These are phyloP conservation scores for Nicotiana benthamiana DNA, from an alignment of 257 asterid genomes.

Conservation along the genomic window DNA sequence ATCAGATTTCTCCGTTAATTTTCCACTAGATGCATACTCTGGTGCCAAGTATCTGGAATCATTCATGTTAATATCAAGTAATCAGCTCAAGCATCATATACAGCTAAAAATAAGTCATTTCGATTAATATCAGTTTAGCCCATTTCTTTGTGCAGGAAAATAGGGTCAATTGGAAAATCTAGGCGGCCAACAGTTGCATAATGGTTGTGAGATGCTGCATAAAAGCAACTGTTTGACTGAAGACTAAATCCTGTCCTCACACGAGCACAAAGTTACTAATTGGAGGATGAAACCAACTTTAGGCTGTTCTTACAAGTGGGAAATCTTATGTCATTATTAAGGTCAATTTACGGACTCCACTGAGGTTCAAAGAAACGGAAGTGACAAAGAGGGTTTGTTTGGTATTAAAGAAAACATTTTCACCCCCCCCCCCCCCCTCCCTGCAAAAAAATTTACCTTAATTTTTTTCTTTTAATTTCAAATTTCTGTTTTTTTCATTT, in stretches of 20 bases:
- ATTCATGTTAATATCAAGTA: slow-evolving; percentile 15
- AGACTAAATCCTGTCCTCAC: not conserved
- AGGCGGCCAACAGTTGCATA: not conserved
- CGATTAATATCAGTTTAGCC: not conserved
- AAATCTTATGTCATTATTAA: not conserved
- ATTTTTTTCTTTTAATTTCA: too few species aligned
- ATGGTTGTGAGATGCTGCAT: not conserved
- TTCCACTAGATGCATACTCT: slow-evolving; percentile 83
- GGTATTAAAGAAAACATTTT: too few species aligned
- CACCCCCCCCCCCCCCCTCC: too few species aligned
- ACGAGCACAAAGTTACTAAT: not conserved
- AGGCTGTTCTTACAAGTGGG: not conserved
- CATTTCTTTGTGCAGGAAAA: not conserved
- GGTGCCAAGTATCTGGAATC: slow-evolving; percentile 79
- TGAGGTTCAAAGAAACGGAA: not conserved
- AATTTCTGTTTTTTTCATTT: too few species aligned
- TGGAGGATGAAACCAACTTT: not conserved
- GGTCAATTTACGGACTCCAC: not conserved
- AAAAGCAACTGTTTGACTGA: not conserved
- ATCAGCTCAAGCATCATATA: not conserved
- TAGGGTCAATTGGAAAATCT: not conserved
- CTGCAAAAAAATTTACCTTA: too few species aligned
- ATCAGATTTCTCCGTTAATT: slow-evolving; percentile 81
- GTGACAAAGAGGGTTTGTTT: not conserved
- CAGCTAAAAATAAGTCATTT: not conserved